Base-by-base conservation (phyloP, 148 eudicot species). In the Rhododendron vialii region DNA sequence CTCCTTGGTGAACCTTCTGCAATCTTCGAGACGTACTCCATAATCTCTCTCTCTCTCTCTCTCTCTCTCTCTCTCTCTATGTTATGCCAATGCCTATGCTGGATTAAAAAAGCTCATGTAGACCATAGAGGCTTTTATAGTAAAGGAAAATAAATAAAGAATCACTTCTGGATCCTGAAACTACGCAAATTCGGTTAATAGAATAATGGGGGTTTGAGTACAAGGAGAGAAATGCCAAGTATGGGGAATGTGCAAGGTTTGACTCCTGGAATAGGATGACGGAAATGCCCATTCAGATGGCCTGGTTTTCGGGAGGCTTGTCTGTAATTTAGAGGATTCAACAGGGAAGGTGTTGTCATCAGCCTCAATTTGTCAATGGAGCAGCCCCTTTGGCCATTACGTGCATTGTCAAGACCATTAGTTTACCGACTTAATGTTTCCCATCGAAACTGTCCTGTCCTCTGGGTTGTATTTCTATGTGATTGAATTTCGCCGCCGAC, bases 1-100 rank as follows among this genome's bases (percentile, higher is more conserved):
- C 84, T 88, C 80, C 85, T 91, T 24, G 84, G 88, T 41, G 88
- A 85, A 33, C 69, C 85, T 77, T 86, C 86, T 79, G 53, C 69
- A 86, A 86, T 22, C 41, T 81, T 89, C 87, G 77, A 82, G n/a
- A n/a, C n/a, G 84, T 33, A 81, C 83, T 88, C 87, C 82, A 77
- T 84, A 15, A 67, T 78, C 47, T 80, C 45, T 50, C 65, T 77
- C 86, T 84, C 73, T 84, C 28, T 51, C 43, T 55, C 83, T 81
- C 83, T 81, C n/a, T 81, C 35, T 51, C 13, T 80, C 24, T 51
- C 82, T 80, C 22, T 50, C 20, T 47, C 7, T 12, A 48, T 20
- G 48, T 79, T 41, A 41, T 41, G 82, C 7, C 59, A 43, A 13
- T 24, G 18, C 28, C 5, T 47, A 1, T n/a, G 35, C 45, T 79